Conservation (phyloP, 352 stramenopile genomes). For the Plasmopara viticola region DNA sequence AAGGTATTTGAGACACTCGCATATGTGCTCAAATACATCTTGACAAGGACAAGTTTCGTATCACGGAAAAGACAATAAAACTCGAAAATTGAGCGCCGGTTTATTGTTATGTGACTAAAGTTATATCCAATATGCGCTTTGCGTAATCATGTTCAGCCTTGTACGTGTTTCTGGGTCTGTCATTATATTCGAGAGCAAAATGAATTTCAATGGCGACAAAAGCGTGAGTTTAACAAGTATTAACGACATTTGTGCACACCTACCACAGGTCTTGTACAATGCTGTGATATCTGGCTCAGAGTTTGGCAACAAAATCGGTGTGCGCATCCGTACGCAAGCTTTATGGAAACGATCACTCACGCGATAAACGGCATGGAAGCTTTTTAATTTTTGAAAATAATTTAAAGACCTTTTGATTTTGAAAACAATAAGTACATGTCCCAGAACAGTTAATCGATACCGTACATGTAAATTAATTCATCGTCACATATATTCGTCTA, state of each 20-base stretch:
- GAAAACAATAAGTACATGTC: too few species aligned
- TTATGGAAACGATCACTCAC: constrained; percentile 45
- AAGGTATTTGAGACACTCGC: constrained; percentile 85
- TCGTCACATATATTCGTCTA: too few species aligned
- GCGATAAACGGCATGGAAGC: too few species aligned
- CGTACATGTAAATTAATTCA: too few species aligned
- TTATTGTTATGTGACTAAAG: constrained; percentile 74
- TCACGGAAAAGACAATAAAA: constrained; percentile 40
- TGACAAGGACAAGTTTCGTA: constrained; percentile 34
- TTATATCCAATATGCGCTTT: constrained; percentile 80
- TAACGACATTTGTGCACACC: constrained; percentile 84
- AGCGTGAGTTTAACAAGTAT: constrained; percentile 41
- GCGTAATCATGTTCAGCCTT: constrained; percentile 90
- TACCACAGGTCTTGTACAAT: constrained; percentile 87
- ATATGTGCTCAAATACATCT: constrained; percentile 64
- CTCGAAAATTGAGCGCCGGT: constrained; percentile 86
- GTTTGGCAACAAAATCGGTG: constrained; percentile 89
- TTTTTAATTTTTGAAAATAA: too few species aligned
- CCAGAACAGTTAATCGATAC: too few species aligned
- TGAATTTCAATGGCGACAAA: constrained; percentile 24
- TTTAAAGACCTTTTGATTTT: constrained; percentile 11
- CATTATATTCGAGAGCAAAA: constrained; percentile 63
- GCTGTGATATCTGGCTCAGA: constrained; percentile 92
- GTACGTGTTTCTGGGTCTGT: constrained; percentile 92
- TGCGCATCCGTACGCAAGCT: constrained; percentile 74